Evolutionary conservation across 1,284 basidiomycete genomes (phyloP).

Genomic region (Microbotryomycetes sp.): DNA sequence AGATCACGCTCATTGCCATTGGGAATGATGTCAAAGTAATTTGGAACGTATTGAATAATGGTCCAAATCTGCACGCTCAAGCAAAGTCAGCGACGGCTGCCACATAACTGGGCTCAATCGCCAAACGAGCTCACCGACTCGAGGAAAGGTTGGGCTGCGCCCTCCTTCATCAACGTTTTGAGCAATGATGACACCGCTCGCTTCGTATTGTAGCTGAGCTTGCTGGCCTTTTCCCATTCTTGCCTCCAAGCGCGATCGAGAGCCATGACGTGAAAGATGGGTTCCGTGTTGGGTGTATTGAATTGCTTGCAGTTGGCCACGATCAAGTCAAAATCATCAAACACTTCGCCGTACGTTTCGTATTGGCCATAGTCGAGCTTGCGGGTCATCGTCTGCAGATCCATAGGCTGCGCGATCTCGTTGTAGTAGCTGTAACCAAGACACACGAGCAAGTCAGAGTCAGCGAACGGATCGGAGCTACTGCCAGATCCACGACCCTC

Average conservation of each 20-base stretch:
- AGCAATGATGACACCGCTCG: conserved; percentile 67
- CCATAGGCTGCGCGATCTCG: conserved; percentile 92
- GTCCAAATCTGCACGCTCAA: conserved; percentile 50
- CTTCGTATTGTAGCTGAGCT: conserved; percentile 73
- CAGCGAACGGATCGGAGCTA: conserved; percentile 46
- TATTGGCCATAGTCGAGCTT: conserved; percentile 65
- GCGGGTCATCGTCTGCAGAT: conserved; percentile 73
- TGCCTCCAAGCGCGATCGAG: conserved; percentile 69
- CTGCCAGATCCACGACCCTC: conserved; percentile 65
- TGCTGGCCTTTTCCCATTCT: conserved; percentile 77
- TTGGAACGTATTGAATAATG: conserved; percentile 65
- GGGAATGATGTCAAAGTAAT: conserved; percentile 73
- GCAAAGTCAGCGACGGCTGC: neutral
- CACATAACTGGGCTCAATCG: no score
- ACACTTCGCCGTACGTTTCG: conserved; percentile 70
- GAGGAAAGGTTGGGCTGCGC: conserved; percentile 40
- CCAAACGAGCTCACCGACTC: neutral
- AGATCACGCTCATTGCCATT: conserved; percentile 82
- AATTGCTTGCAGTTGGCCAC: conserved; percentile 73
- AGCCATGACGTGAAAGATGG: conserved; percentile 61
- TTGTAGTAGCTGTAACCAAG: conserved; percentile 67
- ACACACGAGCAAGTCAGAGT: conserved; percentile 7
- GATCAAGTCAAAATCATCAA: conserved; percentile 72
- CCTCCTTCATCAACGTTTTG: conserved; percentile 64
- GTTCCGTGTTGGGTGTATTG: conserved; percentile 74